phyloP scores from a whole-genome alignment of 1,284 basidiomycete genomes.

The Trametes hirsuta region DNA sequence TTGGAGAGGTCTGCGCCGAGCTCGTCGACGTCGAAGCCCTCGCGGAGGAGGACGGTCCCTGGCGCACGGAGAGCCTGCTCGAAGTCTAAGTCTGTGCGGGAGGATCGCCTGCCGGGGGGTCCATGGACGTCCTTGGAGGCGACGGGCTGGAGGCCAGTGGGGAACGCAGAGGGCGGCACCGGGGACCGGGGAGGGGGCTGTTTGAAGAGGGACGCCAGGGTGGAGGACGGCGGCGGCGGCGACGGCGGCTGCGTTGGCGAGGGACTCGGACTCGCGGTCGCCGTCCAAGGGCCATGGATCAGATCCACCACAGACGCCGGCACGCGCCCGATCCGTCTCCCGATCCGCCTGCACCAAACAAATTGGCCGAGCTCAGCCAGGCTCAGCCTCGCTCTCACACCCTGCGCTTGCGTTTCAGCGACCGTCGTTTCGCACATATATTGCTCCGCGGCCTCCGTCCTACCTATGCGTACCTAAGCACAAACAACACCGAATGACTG shows the following conservation, averaged over 20 bases:
- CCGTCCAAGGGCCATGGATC: conserved; percentile 12
- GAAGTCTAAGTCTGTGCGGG: conserved; percentile 77
- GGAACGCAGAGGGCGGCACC: conserved; percentile 53
- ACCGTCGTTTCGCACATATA: conserved; percentile 8
- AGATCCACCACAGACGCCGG: not conserved
- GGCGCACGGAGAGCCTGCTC: conserved; percentile 69
- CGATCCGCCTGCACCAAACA: conserved; percentile 7
- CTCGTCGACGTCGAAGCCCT: conserved; percentile 67
- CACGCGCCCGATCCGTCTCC: conserved; percentile 4
- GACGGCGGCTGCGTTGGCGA: conserved; percentile 9
- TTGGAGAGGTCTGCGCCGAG: conserved; percentile 53
- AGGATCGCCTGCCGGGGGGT: conserved; percentile 44
- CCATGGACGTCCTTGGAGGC: conserved; percentile 51
- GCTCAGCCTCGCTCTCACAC: not conserved
- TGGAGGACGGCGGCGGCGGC: conserved; percentile 15
- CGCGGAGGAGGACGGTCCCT: conserved; percentile 67
- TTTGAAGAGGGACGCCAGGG: conserved; percentile 40
- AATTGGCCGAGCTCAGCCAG: not conserved
- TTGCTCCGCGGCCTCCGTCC: conserved; percentile 1
- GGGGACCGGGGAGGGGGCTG: conserved; percentile 49
- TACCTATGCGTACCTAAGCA: conserved; percentile 1
- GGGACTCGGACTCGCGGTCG: conserved; percentile 9
- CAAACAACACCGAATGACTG: conserved; percentile 6
- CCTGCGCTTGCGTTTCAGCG: not conserved
- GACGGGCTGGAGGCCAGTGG: conserved; percentile 56